These are phyloP conservation scores for Pythium oligandrum DNA, from an alignment of 352 stramenopile genomes.

Conservation along the genomic window DNA sequence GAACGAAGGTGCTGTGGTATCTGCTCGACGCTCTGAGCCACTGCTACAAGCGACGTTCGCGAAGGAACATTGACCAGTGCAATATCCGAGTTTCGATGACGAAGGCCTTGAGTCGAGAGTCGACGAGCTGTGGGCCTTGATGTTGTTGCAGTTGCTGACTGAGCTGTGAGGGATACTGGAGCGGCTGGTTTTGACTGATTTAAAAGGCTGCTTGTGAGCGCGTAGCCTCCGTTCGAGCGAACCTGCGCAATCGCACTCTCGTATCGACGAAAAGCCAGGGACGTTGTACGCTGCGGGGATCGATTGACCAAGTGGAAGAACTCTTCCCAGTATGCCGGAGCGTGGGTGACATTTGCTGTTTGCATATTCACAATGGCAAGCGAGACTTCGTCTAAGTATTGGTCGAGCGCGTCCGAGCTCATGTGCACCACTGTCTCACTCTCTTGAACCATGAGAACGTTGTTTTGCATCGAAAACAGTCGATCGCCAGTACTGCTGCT, in stretches of 20 bases:
- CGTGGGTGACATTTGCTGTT: not conserved
- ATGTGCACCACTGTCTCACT: conserved; percentile 27
- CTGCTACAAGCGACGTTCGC: not conserved
- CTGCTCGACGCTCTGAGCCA: not conserved
- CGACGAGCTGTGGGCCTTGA: not conserved
- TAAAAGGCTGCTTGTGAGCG: no score
- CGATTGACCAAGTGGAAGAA: conserved; percentile 44
- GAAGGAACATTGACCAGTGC: not conserved
- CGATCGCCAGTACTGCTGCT: not conserved
- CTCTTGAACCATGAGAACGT: conserved; percentile 24
- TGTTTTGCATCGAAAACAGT: not conserved
- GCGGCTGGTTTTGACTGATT: no score
- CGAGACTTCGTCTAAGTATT: conserved; percentile 26
- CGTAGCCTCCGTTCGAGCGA: no score
- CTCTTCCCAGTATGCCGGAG: conserved; percentile 29
- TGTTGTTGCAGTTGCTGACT: conserved; percentile 2
- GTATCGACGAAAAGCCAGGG: conserved; percentile 7
- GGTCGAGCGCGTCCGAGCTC: conserved; percentile 29
- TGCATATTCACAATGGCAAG: conserved; percentile 47
- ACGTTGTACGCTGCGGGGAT: conserved; percentile 21
- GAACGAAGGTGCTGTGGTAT: not conserved
- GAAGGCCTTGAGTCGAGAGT: not conserved
- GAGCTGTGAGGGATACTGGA: not conserved
- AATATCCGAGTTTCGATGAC: not conserved
- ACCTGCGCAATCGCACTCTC: not conserved